These are phyloP conservation scores for Peronosclerospora sorghi DNA, from an alignment of 352 stramenopile genomes.

Conservation along the genomic window DNA sequence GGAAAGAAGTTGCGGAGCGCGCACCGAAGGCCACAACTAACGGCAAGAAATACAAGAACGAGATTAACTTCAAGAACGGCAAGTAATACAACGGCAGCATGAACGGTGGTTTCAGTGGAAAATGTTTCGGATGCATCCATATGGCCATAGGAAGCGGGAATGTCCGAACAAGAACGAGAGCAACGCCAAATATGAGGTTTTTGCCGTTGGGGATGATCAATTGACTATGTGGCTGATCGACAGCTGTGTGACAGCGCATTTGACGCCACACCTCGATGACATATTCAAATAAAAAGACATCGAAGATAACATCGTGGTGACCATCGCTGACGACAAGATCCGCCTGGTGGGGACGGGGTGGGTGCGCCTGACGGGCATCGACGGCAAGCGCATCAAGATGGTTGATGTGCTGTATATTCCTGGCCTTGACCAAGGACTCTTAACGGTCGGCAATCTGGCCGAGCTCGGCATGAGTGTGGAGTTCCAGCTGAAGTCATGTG, in stretches of 20 bases:
- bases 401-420: too few species aligned
- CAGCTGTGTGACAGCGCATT: constrained; percentile 1
- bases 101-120: background rate
- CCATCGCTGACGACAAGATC: constrained; percentile 8
- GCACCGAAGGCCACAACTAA: background rate
- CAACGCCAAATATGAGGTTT: background rate
- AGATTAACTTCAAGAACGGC: background rate
- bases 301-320: constrained; percentile 2
- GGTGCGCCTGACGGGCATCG: background rate
- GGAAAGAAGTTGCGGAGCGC: background rate
- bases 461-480: constrained; percentile 3
- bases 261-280: constrained; percentile 7
- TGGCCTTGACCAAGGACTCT: too few species aligned
- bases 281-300: constrained; percentile 5
- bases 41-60: background rate
- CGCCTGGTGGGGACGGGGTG: background rate
- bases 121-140: background rate
- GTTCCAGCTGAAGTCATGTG: background rate
- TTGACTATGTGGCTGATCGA: constrained; percentile 1
- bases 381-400: too few species aligned
- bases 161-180: background rate
- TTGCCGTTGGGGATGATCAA: too few species aligned
- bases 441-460: constrained; percentile 5
- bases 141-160: background rate
- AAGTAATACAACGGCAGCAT: background rate